These are phyloP conservation scores for Themeda triandra DNA, from an alignment of 176 grass and related monocot genomes.

Conservation along the genomic window DNA sequence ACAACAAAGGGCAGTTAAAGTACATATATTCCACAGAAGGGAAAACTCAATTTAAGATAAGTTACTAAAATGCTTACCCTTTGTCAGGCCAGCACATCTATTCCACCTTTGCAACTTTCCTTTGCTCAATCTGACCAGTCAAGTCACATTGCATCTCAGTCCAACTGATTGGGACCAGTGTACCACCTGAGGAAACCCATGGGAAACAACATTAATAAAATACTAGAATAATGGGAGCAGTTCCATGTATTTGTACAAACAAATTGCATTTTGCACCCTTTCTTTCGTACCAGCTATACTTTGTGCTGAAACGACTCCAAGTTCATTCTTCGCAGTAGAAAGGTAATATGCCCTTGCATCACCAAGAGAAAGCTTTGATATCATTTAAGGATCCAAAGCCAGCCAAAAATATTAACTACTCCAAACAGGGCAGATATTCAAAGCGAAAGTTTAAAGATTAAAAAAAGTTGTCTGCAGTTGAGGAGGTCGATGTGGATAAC, in stretches of 20 bases:
- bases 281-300: slow-evolving; percentile 68
- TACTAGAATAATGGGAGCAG: background rate
- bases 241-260: background rate
- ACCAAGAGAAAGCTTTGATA: slow-evolving; percentile 80
- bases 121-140: slow-evolving; percentile 84
- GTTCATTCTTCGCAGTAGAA: slow-evolving; percentile 92
- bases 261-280: background rate
- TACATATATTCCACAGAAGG: background rate
- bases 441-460: background rate
- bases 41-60: background rate
- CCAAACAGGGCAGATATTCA: background rate
- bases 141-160: slow-evolving; percentile 95
- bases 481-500: background rate
- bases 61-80: slow-evolving; percentile 9
- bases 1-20: background rate
- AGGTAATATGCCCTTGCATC: slow-evolving; percentile 98
- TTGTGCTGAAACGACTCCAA: slow-evolving; percentile 93
- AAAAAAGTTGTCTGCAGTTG: background rate
- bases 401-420: slow-evolving; percentile 11
- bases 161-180: slow-evolving; percentile 78
- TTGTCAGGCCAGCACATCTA: slow-evolving; percentile 33
- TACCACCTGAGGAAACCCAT: slow-evolving; percentile 59
- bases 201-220: slow-evolving; percentile 1
- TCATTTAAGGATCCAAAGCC: slow-evolving; percentile 50
- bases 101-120: slow-evolving; percentile 85